Evolutionary conservation across 1,284 basidiomycete species (phyloP).

Genomic region (Lignosus rhinocerotis): DNA sequence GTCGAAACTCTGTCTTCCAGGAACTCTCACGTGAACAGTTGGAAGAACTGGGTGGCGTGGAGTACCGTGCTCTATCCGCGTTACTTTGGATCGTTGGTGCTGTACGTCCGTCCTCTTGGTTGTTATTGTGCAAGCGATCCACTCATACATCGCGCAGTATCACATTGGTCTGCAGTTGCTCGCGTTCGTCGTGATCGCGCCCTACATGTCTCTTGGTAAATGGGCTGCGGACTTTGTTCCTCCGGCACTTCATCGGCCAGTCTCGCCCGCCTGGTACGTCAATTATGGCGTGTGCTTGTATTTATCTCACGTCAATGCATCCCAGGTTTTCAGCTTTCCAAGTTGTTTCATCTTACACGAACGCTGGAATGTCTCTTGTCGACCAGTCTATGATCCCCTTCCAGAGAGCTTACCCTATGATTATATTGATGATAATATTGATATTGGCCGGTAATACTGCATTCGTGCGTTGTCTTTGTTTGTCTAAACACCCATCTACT

Average conservation of each 20-base stretch:
- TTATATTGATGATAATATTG: constrained; percentile 65
- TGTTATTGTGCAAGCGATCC: background rate
- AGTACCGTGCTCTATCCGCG: constrained; percentile 84
- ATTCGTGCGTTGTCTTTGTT: constrained; percentile 63
- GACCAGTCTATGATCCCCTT: constrained; percentile 91
- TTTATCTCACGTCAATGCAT: background rate
- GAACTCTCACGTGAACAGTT: constrained; percentile 80
- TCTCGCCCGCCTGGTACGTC: constrained; percentile 61
- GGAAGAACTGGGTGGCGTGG: constrained; percentile 92
- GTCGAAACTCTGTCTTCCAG: constrained; percentile 87
- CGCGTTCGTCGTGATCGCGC: constrained; percentile 62
- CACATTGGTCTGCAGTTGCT: constrained; percentile 39
- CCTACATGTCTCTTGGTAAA: constrained; percentile 64
- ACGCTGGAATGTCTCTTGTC: constrained; percentile 87
- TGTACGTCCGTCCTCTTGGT: constrained; percentile 16
- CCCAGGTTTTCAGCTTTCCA: constrained; percentile 87
- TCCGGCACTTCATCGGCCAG: constrained; percentile 51
- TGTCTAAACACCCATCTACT: background rate
- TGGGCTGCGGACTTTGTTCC: constrained; percentile 59
- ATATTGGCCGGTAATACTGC: constrained; percentile 92
- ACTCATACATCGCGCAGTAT: constrained; percentile 50
- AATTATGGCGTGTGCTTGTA: background rate
- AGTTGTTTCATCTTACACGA: constrained; percentile 85
- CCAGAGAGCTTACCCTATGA: constrained; percentile 82
- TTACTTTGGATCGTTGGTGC: constrained; percentile 75